Conservation (phyloP, 768 basidiomycete genomes). For the Pilatotrama ljubarskyi region DNA sequence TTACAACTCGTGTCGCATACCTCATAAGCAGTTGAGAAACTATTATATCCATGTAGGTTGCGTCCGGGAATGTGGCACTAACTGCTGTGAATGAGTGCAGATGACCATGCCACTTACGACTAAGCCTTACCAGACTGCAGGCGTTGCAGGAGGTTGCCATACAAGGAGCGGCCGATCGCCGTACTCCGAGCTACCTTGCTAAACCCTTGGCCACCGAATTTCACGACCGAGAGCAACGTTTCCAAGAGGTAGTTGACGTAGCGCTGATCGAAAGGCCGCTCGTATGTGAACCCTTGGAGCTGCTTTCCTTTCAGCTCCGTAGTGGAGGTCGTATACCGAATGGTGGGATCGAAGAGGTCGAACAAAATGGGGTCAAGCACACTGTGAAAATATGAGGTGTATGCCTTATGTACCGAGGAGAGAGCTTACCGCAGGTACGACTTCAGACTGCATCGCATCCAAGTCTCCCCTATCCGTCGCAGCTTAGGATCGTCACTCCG, state of each 20-base stretch:
- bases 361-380: conserved; percentile 85
- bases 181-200: conserved; percentile 70
- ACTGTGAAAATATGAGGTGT: conserved; percentile 40
- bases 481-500: conserved; percentile 72
- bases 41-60: conserved; percentile 76
- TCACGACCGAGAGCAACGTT: conserved; percentile 70
- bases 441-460: conserved; percentile 94
- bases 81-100: conserved; percentile 6
- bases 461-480: conserved; percentile 86
- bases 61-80: conserved; percentile 36
- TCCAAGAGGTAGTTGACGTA: conserved; percentile 75
- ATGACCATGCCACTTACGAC: background rate
- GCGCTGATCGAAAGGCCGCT: conserved; percentile 74
- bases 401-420: background rate
- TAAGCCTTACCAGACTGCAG: conserved; percentile 54
- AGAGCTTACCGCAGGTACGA: conserved; percentile 79
- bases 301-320: conserved; percentile 64
- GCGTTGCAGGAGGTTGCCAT: conserved; percentile 60
- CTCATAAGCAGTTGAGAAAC: conserved; percentile 65
- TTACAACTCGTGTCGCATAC: conserved; percentile 39
- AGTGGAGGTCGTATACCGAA: conserved; percentile 51
- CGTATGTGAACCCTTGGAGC: conserved; percentile 66
- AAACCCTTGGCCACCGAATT: conserved; percentile 90
- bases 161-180: conserved; percentile 62
- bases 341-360: conserved; percentile 71